Evolutionary conservation across 2,329 filamentous ascomycete genomes (phyloP), one percentile per base, ranked within the genome.

Genomic region (Aschersonia sp.): DNA sequence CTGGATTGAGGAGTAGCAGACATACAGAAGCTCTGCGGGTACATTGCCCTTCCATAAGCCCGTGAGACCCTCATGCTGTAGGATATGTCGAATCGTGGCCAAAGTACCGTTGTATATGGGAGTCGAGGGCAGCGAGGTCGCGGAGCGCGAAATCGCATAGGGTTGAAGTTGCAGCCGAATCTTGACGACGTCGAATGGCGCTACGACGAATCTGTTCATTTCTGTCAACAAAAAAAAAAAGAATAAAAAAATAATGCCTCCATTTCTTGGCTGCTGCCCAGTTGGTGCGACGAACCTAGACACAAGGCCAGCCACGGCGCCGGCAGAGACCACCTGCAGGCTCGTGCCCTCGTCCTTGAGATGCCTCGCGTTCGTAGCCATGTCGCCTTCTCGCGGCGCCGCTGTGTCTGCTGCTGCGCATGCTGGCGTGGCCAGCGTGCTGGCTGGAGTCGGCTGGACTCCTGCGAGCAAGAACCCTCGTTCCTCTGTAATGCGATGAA

Each of bases 31-130:
- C 72, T 97, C 92, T 46, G 92, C 92, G 40, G 92, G 89, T 50
- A 98, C 80, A 62, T 98, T 98, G 62, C 92, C 92, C 72, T 97
- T 97, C 92, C 92, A 98, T 54, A 98, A 76, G 32, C 80, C 85
- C 47, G 83, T 83, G 55, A 97, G 61, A 42, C 92, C 92, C 63
- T 98, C 92, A 58, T 88, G 73, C 31, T 69, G 71, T 46, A 90
- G 63, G 58, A 97, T 97, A 51, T 83, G 76, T 49, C 75, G 76
- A 60, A 94, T 70, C 2, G 88, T 94, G 9, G 76, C 73, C 41
- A 88, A 57, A 1, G 87, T 87, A 55, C 87, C 87, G 60, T 83
- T 87, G 68, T 90, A 86, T 43, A 69, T 70, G 47, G 62, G 65
- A 10, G 70, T 62, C 50, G 68, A 53, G 53, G 68, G 68, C 53